A percentile compares a stretch with the other conserved stretches of the same genome.
Evolutionary conservation across 768 basidiomycete genomes (phyloP).

Genomic region (Lactarius vividus): DNA sequence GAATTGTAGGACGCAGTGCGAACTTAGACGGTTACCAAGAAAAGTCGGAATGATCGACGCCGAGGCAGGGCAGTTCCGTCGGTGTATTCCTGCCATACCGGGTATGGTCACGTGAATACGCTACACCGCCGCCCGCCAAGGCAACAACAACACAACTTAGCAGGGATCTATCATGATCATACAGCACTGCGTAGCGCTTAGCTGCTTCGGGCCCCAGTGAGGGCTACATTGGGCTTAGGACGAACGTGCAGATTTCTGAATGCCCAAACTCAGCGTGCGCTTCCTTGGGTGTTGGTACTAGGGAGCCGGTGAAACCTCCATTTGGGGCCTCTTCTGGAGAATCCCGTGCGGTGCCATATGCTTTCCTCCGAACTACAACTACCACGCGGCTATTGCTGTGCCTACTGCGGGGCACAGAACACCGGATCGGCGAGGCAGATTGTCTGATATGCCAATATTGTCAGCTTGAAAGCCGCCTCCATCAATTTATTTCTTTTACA

Average conservation of each 20-base stretch:
- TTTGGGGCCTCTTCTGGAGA: not conserved
- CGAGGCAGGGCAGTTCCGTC: not conserved
- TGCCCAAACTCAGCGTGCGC: not conserved
- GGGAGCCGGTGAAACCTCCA: not conserved
- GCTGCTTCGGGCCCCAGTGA: not conserved
- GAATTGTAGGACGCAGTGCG: not conserved
- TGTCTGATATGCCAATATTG: not conserved
- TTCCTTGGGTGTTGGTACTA: not conserved
- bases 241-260: not conserved
- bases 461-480: not conserved
- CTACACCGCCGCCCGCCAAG: no score
- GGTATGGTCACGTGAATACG: no score
- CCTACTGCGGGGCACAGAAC: not conserved
- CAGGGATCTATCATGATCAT: no score
- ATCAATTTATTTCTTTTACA: not conserved
- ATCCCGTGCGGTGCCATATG: not conserved
- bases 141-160: no score
- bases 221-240: not conserved
- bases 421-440: not conserved
- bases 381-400: not conserved
- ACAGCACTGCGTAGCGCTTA: not conserved
- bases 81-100: not conserved
- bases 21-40: not conserved
- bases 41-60: not conserved
- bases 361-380: not conserved